Evolutionary conservation across 2,329 filamentous ascomycete genomes (phyloP).

Genomic region (Aspergillus ustus): DNA sequence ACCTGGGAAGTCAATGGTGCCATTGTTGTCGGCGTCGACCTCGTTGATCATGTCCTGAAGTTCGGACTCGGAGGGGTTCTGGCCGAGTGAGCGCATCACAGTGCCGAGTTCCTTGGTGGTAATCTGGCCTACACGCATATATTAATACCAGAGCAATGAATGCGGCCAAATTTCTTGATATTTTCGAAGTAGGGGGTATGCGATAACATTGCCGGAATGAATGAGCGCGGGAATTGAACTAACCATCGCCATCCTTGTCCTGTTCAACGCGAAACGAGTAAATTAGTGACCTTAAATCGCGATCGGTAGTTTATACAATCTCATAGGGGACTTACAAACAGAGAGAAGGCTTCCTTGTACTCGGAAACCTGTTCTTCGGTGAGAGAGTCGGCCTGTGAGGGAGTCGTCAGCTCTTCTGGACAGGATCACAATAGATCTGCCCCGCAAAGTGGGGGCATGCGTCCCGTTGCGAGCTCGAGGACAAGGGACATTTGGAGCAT

Average conservation of each 20-base stretch:
- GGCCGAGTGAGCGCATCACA: constrained; percentile 86
- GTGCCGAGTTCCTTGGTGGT: constrained; percentile 89
- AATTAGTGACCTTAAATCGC: constrained; percentile 24
- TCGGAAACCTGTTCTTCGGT: constrained; percentile 99
- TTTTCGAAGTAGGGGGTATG: neutral
- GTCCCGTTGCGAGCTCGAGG: constrained; percentile 21
- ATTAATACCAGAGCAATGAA: neutral
- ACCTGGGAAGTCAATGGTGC: constrained; percentile 91
- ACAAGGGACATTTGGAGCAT: constrained; percentile 19
- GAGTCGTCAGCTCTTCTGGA: constrained; percentile 34
- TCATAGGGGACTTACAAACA: constrained; percentile 78
- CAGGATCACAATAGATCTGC: constrained; percentile 29
- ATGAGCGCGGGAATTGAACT: constrained; percentile 48
- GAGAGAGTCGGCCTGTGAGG: constrained; percentile 84
- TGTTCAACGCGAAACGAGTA: constrained; percentile 43
- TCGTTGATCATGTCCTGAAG: constrained; percentile 95
- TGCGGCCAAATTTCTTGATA: neutral
- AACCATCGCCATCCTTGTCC: constrained; percentile 92
- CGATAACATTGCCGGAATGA: constrained; percentile 1
- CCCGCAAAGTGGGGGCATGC: constrained; percentile 40
- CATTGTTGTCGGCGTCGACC: constrained; percentile 90
- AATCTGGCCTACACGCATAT: constrained; percentile 70
- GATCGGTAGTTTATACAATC: neutral
- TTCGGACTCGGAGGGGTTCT: constrained; percentile 89
- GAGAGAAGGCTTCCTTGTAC: constrained; percentile 99